phyloP scores from a whole-genome alignment of 2,329 filamentous ascomycete species.

The Zymoseptoria ardabiliae region DNA sequence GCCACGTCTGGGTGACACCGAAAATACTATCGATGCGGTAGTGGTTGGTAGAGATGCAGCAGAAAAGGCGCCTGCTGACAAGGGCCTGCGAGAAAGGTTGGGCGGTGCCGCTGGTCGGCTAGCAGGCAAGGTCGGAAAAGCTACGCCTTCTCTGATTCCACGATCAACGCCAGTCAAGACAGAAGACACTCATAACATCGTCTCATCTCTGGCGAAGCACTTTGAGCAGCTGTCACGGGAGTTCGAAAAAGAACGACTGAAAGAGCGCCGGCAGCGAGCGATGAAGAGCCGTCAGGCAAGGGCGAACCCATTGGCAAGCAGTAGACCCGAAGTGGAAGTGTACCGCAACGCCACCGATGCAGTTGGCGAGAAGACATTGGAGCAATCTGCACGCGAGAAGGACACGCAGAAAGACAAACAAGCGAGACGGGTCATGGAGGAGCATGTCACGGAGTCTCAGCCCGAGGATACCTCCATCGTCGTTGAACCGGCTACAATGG shows the following conservation, averaged over 20 bases:
- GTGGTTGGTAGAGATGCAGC: slow-evolving; percentile 19
- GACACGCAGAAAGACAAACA: slow-evolving; percentile 8
- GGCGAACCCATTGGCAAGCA: slow-evolving; percentile 81
- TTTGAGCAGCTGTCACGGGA: slow-evolving; percentile 96
- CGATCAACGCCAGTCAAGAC: slow-evolving; percentile 68
- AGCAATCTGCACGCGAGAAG: slow-evolving; percentile 4
- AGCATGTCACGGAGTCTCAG: slow-evolving; percentile 12
- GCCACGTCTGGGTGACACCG: slow-evolving; percentile 16
- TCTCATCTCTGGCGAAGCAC: slow-evolving; percentile 87
- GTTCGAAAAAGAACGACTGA: slow-evolving; percentile 88
- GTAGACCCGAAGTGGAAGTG: slow-evolving; percentile 93
- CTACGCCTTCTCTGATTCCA: slow-evolving; percentile 68
- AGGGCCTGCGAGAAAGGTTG: slow-evolving; percentile 62
- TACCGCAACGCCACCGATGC: slow-evolving; percentile 92
- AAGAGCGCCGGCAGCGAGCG: slow-evolving; percentile 73
- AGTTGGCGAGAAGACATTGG: slow-evolving; percentile 42
- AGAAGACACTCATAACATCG: slow-evolving; percentile 52
- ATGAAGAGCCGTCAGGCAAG: slow-evolving; percentile 69
- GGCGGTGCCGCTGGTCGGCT: slow-evolving; percentile 32
- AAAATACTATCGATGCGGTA: slow-evolving; percentile 17
- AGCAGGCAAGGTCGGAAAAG: slow-evolving; percentile 46
- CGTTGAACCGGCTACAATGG: not conserved
- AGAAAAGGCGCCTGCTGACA: slow-evolving; percentile 44
- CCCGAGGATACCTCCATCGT: slow-evolving; percentile 12
- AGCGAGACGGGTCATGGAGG: slow-evolving; percentile 13